Evolutionary conservation across 2,329 filamentous ascomycete genomes (phyloP).

Genomic region (Pseudogymnoascus sp.): DNA sequence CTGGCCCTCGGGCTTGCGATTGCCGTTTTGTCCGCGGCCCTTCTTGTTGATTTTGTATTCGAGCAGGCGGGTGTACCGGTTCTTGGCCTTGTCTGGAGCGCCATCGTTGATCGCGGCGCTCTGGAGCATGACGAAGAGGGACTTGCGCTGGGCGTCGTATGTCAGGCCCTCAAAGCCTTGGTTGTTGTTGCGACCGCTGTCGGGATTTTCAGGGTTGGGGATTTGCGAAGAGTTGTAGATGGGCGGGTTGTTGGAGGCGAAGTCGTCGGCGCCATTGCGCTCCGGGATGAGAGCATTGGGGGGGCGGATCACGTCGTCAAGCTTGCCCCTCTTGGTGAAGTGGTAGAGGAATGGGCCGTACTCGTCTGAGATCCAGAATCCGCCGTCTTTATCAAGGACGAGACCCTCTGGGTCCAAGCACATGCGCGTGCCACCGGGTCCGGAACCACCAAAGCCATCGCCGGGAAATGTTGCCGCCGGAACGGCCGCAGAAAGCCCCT

Average conservation of each 20-base stretch:
- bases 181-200: conserved; percentile 61
- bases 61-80: conserved; percentile 54
- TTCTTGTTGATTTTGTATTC: conserved; percentile 54
- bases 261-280: conserved; percentile 54
- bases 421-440: conserved; percentile 52
- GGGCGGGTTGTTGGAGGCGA: conserved; percentile 58
- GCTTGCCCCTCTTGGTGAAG: conserved; percentile 50
- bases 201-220: conserved; percentile 47
- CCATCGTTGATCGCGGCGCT: conserved; percentile 58
- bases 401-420: conserved; percentile 61
- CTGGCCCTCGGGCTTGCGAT: conserved; percentile 32
- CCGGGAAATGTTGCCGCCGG: conserved; percentile 58
- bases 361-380: conserved; percentile 65
- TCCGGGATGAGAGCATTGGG: conserved; percentile 57
- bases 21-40: neutral
- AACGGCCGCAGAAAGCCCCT: conserved; percentile 50
- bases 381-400: conserved; percentile 49
- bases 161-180: conserved; percentile 69
- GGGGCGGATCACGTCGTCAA: conserved; percentile 57
- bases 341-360: conserved; percentile 65
- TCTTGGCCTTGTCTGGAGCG: conserved; percentile 45
- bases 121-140: conserved; percentile 59
- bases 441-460: conserved; percentile 58
- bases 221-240: conserved; percentile 41
- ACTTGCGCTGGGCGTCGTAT: conserved; percentile 53